Evolutionary conservation across 2,329 filamentous ascomycete genomes (phyloP).

Genomic region (Fusarium chlamydosporum): DNA sequence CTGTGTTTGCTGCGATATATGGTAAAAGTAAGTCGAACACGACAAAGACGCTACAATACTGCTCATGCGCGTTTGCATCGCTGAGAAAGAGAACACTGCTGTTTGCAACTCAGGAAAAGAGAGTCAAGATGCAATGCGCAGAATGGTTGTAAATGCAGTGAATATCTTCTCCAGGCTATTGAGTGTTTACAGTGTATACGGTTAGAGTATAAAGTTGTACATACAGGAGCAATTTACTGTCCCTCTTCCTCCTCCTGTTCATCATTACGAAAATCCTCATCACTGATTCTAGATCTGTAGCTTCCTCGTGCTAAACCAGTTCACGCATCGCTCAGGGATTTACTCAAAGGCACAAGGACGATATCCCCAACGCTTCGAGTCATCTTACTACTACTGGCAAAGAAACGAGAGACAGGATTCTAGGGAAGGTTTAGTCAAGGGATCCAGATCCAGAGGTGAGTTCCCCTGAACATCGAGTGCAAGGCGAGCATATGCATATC

Average conservation of each 20-base stretch:
- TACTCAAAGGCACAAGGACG: background rate
- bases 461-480: background rate
- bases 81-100: background rate
- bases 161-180: background rate
- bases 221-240: background rate
- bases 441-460: background rate
- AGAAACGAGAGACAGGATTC: background rate
- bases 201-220: background rate
- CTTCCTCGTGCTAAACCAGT: background rate
- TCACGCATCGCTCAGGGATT: background rate
- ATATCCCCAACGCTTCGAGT: background rate
- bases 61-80: conserved; percentile 11
- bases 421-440: background rate
- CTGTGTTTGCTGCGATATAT: conserved; percentile 19
- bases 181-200: background rate
- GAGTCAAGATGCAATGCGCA: conserved; percentile 1
- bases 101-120: conserved; percentile 20
- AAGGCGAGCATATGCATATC: background rate
- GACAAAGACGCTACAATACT: conserved; percentile 15
- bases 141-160: background rate
- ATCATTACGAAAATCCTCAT: background rate
- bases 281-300: background rate
- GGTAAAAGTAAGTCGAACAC: conserved; percentile 5
- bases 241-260: background rate
- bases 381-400: background rate